Evolutionary conservation across 768 basidiomycete species (phyloP), one percentile per base, ranked within the genome.

Genomic region (Tephrocybe sp.): DNA sequence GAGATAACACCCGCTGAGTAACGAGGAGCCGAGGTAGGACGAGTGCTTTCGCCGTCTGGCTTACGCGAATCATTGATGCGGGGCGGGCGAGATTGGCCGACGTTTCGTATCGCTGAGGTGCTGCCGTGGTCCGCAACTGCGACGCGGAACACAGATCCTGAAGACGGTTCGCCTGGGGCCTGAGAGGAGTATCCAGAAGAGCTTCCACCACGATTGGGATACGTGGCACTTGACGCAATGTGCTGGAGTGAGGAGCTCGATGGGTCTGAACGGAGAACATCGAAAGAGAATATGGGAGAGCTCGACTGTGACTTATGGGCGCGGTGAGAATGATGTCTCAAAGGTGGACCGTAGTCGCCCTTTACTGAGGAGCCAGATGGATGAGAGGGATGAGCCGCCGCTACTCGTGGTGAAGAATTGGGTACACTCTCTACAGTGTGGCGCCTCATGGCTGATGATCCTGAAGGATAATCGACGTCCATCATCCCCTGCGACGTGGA

Each of bases 211-310:
- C 69, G 61, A 9, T 64, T 70, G 30, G 67, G 69, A 16, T 69
- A 63, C 5, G 70, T 70, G 18, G 65, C 68, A 57, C 70, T 73
- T 27, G 76, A 72, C 7, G 71, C 61, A 42, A 76, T 66, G 39
- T 76, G 76, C 45, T 76, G 66, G 9, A 76, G 66, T 9, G 75
- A 74, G 3, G 69, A 57, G 3, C 63, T 66, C 46, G 68, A 36
- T 22, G 75, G 74, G 51, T 73, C 69, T 5, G 76, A 70, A 16
- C 72, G 67, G 30, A 74, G 65, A n/a, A 76, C 71, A 55, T 69
- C 71, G 62, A 74, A 78, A 2, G 72, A 73, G 57, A 66, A 71
- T 22, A 42, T 40, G 4, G 53, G 36, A 13, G 61, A 40, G 27
- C 53, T 29, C 15, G 61, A 45, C 16, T 37, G 47, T 24, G 33